Evolutionary conservation across 2,329 filamentous ascomycete species (phyloP).

Genomic region (Parastagonospora avenae): DNA sequence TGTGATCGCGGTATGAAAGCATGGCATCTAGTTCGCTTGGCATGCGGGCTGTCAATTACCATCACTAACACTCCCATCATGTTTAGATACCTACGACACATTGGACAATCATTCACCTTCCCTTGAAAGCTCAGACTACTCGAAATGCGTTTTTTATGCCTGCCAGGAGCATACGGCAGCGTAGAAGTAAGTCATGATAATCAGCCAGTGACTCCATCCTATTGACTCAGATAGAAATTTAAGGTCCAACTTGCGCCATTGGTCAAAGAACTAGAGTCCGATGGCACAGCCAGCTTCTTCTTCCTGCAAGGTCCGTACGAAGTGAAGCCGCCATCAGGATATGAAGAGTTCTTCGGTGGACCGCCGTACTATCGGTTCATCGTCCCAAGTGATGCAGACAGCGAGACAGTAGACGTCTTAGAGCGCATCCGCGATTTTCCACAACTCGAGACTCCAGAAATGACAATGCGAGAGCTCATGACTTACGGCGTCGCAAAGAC

Average conservation of each 20-base stretch:
- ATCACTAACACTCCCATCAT: too few species aligned
- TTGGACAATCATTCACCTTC: not conserved
- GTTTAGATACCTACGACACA: too few species aligned
- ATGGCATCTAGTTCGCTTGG: too few species aligned
- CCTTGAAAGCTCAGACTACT: not conserved
- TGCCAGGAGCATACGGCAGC: slow-evolving; percentile 34
- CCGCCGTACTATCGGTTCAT: slow-evolving; percentile 34
- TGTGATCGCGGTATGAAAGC: too few species aligned
- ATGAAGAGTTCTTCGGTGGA: slow-evolving; percentile 36
- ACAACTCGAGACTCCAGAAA: slow-evolving; percentile 58
- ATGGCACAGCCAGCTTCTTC: slow-evolving; percentile 25
- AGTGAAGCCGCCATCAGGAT: slow-evolving; percentile 27
- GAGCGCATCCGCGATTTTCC: slow-evolving; percentile 62
- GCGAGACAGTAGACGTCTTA: slow-evolving; percentile 26
- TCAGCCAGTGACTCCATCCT: not conserved
- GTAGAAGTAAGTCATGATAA: slow-evolving; percentile 20
- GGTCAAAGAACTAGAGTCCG: slow-evolving; percentile 29
- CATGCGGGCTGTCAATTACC: too few species aligned
- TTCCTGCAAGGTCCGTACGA: slow-evolving; percentile 34
- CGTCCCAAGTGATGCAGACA: slow-evolving; percentile 20
- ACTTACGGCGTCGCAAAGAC: slow-evolving; percentile 46
- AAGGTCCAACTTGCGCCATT: slow-evolving; percentile 34
- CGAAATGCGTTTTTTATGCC: slow-evolving; percentile 26
- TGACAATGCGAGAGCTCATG: slow-evolving; percentile 59
- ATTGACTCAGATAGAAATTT: slow-evolving; percentile 24